Percentiles rank a stretch among this genome's conserved stretches.
phyloP scores from a whole-genome alignment of 1,139 yeast species.

The Geotrichum reessii region DNA sequence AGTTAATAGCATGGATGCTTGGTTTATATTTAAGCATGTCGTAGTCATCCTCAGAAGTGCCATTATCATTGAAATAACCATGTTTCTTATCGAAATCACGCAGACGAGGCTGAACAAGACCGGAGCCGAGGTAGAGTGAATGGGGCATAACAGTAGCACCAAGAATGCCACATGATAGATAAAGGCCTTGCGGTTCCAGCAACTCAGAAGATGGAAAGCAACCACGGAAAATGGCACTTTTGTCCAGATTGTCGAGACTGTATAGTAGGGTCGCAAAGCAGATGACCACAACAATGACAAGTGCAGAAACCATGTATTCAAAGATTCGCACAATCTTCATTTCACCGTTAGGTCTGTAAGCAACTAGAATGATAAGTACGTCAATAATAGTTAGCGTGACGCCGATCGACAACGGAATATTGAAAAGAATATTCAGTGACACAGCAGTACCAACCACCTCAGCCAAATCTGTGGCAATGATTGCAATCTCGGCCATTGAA shows the following conservation, averaged over 20 bases:
- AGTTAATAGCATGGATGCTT: constrained; percentile 55
- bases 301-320: constrained; percentile 58
- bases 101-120: constrained; percentile 66
- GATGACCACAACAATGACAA: constrained; percentile 66
- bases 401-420: constrained; percentile 72
- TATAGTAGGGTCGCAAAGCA: constrained; percentile 68
- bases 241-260: constrained; percentile 45
- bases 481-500: constrained; percentile 71
- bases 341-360: constrained; percentile 66
- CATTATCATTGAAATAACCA: constrained; percentile 31
- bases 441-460: constrained; percentile 88
- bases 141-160: constrained; percentile 88
- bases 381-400: constrained; percentile 66
- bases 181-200: constrained; percentile 58
- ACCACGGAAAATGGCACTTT: constrained; percentile 58
- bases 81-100: constrained; percentile 48
- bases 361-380: constrained; percentile 65
- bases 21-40: constrained; percentile 43
- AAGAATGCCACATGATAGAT: constrained; percentile 68
- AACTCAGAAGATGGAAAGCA: constrained; percentile 61
- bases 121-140: constrained; percentile 68
- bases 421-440: constrained; percentile 63
- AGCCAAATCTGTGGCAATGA: constrained; percentile 79
- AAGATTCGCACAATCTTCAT: constrained; percentile 58
- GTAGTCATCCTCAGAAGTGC: constrained; percentile 35